phyloP scores from a whole-genome alignment of 179 eudicot species.

The Beta macrorhiza region DNA sequence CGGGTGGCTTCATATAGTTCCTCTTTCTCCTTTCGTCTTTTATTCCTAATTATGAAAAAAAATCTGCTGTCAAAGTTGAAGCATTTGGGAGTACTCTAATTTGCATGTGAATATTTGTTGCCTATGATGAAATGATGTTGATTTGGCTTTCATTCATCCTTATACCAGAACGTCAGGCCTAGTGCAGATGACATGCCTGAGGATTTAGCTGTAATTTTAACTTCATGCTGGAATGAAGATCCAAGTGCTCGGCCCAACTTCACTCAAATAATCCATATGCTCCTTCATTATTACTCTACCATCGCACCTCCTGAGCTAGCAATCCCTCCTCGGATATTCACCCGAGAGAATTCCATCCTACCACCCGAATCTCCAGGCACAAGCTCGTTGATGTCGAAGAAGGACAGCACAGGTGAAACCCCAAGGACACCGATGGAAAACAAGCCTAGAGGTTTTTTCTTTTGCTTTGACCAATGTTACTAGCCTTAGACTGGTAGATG shows the following conservation, averaged over 20 bases:
- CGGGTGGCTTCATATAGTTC: neutral
- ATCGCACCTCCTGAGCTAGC: slow-evolving; percentile 59
- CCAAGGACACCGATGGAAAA: slow-evolving; percentile 48
- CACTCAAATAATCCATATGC: slow-evolving; percentile 85
- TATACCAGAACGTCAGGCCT: slow-evolving; percentile 69
- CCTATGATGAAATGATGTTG: slow-evolving; percentile 8
- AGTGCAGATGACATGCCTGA: slow-evolving; percentile 87
- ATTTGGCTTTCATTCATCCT: neutral
- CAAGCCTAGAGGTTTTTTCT: slow-evolving; percentile 56
- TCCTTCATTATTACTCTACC: slow-evolving; percentile 51
- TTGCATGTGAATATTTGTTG: slow-evolving; percentile 5
- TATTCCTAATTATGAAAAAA: neutral
- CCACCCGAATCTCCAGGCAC: slow-evolving; percentile 92
- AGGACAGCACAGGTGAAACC: slow-evolving; percentile 55
- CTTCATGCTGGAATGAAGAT: slow-evolving; percentile 92
- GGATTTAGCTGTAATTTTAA: slow-evolving; percentile 68
- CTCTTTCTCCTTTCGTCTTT: neutral
- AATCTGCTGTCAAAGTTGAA: neutral
- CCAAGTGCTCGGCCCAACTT: slow-evolving; percentile 85
- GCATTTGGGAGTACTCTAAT: neutral
- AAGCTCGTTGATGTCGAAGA: slow-evolving; percentile 65
- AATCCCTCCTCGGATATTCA: slow-evolving; percentile 58
- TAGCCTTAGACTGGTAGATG: slow-evolving; percentile 31
- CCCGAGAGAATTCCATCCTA: slow-evolving; percentile 57
- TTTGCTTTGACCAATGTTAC: slow-evolving; percentile 61